Evolutionary conservation across 306 rosid species (phyloP).

Genomic region (Malus asiatica): DNA sequence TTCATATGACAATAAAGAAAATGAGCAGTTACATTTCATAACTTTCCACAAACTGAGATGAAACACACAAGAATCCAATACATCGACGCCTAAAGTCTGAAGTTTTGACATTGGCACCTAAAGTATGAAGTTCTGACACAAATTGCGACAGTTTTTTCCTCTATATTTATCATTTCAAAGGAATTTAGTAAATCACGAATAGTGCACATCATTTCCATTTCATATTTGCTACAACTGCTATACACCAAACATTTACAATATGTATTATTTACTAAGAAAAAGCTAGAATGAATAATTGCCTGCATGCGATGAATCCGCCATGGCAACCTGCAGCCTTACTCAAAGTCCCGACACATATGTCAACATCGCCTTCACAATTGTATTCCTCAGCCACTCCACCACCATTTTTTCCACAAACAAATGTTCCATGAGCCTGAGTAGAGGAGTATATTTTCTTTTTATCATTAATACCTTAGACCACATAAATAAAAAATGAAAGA

Average conservation of each 20-base stretch:
- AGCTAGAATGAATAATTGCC: constrained; percentile 34
- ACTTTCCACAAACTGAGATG: background rate
- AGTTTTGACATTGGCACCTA: background rate
- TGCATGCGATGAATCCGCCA: constrained; percentile 98
- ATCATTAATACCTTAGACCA: background rate
- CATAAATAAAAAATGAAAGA: background rate
- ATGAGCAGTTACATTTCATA: constrained; percentile 1
- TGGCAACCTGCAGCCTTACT: constrained; percentile 97
- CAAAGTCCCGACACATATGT: constrained; percentile 80
- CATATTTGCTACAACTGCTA: background rate
- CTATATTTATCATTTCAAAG: background rate
- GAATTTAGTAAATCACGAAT: background rate
- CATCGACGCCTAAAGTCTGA: background rate
- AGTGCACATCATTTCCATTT: background rate
- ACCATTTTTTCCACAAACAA: constrained; percentile 86
- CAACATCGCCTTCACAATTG: constrained; percentile 78
- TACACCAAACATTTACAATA: background rate
- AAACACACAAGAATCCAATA: background rate
- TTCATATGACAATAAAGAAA: constrained; percentile 23
- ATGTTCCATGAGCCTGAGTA: constrained; percentile 85
- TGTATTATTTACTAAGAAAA: background rate
- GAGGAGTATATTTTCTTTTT: background rate
- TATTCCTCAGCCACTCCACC: constrained; percentile 92
- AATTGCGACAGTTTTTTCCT: background rate
- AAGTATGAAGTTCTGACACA: background rate